These are phyloP conservation scores for Leccinum insolens DNA, from an alignment of 1,284 basidiomycete genomes.

Conservation along the genomic window DNA sequence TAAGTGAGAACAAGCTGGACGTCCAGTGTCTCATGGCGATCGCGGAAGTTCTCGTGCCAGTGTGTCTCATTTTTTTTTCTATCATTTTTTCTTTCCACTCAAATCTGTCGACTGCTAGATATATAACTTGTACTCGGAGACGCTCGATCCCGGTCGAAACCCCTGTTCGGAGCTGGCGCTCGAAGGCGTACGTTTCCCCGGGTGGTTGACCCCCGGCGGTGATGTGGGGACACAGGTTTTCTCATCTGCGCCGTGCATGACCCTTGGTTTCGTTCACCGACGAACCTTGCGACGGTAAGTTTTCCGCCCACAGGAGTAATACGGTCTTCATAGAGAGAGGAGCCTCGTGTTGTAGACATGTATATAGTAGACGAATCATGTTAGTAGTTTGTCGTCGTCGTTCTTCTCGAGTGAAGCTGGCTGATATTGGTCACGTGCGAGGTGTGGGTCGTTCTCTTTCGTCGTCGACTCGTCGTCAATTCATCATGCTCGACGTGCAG, in stretches of 20 bases:
- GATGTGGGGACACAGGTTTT: conserved; percentile 26
- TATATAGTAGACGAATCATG: conserved; percentile 14
- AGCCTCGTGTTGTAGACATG: conserved; percentile 26
- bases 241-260: conserved; percentile 17
- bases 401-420: neutral
- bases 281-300: conserved; percentile 16
- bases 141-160: too few species aligned
- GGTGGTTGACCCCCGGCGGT: conserved; percentile 11
- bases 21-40: too few species aligned
- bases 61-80: too few species aligned
- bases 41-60: too few species aligned
- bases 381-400: neutral
- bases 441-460: conserved; percentile 10
- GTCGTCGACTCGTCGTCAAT: neutral
- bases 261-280: conserved; percentile 24
- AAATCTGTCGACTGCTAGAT: too few species aligned
- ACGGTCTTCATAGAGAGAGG: conserved; percentile 31
- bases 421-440: conserved; percentile 31
- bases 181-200: neutral
- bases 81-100: too few species aligned
- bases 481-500: conserved; percentile 26
- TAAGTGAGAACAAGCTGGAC: too few species aligned
- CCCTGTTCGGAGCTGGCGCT: too few species aligned
- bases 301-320: conserved; percentile 28
- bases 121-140: too few species aligned